These are phyloP conservation scores for Pharus latifolius DNA, from an alignment of 176 grass and related monocot genomes.

Conservation along the genomic window DNA sequence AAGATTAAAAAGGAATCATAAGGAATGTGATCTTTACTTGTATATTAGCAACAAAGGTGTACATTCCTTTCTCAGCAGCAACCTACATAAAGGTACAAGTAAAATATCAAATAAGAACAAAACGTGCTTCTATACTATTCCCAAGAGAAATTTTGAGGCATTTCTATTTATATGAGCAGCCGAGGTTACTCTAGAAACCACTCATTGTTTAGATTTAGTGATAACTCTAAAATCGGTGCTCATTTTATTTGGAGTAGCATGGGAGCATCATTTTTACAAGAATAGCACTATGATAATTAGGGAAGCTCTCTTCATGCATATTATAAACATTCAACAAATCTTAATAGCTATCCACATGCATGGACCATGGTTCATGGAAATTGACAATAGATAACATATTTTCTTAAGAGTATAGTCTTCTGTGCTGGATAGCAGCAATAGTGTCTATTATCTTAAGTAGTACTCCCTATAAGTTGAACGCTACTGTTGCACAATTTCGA, in stretches of 20 bases:
- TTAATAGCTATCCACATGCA: background rate
- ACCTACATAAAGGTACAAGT: slow-evolving; percentile 29
- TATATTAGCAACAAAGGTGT: slow-evolving; percentile 69
- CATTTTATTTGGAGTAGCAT: background rate
- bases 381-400: background rate
- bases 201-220: background rate
- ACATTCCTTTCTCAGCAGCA: slow-evolving; percentile 80
- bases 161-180: background rate
- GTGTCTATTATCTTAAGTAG: background rate
- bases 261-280: background rate
- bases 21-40: slow-evolving; percentile 39
- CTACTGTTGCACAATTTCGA: background rate
- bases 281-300: background rate
- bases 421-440: background rate
- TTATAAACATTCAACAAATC: background rate
- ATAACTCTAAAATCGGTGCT: background rate
- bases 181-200: background rate
- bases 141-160: background rate
- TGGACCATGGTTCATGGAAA: background rate
- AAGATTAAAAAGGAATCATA: background rate
- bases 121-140: background rate
- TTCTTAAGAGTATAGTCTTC: background rate
- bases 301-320: background rate
- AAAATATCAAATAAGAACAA: background rate
- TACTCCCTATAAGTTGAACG: background rate